phyloP scores from a whole-genome alignment of 257 asterid genomes.

The Nicotiana attenuata region DNA sequence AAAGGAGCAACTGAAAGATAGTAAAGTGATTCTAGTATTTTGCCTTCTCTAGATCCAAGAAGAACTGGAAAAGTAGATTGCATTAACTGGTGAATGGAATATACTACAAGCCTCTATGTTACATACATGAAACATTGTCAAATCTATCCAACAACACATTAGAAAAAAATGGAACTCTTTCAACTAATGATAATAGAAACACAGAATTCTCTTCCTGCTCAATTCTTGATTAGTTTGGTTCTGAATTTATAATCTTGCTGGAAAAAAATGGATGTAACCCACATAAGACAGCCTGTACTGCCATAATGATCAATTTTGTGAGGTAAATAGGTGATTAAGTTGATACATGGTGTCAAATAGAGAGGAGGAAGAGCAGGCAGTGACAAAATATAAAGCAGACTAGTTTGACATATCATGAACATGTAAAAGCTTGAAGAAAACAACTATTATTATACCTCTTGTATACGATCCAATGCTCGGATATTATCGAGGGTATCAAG shows the following conservation, averaged over 20 bases:
- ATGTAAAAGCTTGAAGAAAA: not conserved
- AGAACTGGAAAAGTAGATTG: not conserved
- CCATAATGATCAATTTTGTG: not conserved
- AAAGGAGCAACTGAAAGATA: not conserved
- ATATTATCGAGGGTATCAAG: slow-evolving; percentile 88
- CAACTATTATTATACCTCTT: slow-evolving; percentile 47
- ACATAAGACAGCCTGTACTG: not conserved
- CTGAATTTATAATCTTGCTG: not conserved
- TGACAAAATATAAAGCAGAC: not conserved
- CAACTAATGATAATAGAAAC: not conserved
- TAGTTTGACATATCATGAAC: not conserved
- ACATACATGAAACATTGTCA: not conserved
- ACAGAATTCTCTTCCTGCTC: not conserved
- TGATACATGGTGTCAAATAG: not conserved
- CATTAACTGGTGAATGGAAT: not conserved
- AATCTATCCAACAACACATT: not conserved
- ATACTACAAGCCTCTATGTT: not conserved
- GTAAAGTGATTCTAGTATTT: not conserved
- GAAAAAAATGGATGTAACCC: not conserved
- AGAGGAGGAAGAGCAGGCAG: not conserved
- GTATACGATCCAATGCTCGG: slow-evolving; percentile 90
- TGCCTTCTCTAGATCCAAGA: not conserved
- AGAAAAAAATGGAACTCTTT: not conserved
- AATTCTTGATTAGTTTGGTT: not conserved
- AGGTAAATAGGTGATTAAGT: not conserved